Base-by-base conservation (phyloP, 2,329 filamentous ascomycete genomes). In the Westerdykella ornata region DNA sequence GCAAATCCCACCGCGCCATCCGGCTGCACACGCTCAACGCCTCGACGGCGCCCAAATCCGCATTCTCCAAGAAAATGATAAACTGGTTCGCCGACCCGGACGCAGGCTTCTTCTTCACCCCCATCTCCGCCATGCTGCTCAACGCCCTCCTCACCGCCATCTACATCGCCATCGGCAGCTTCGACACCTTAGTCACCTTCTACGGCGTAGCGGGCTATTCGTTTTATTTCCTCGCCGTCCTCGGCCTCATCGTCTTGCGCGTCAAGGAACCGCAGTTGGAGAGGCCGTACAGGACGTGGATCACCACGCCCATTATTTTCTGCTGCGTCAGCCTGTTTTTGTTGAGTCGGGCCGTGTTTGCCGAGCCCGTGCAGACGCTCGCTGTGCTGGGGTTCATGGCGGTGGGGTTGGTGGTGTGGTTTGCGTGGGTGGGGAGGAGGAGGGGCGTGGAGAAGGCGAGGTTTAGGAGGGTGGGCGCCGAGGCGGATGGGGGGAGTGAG, bases 141-240 rank as follows among this genome's bases (percentile, higher is more conserved):
- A 98, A 98, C 66, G 76, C 77, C 31, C 51, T 70, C 3, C 69
- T 98, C 16, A 94, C 88, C 1, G 69, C 77, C 3, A 70, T 76
- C 1, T 98, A 97, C 69, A 81, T 95, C 47, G 59, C 85, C 2
- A 81, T 94, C 4, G 92, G 92, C 66, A 88, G 95, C 63, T 97
- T 98, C 62, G 76, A 81, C 39, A 95, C 90, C 0, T 77, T 98
- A 2, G 77, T 97, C 43, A 97, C 92, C 0, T 98, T 98, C 63
- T 97, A 97, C 68, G 92, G 92, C 42, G 92, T 98, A 11, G 92
- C 92, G 0, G 89, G 89, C 12, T 98, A 98, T 65, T 87, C 87
- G 0, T 98, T 98, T 63, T 98, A 98, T 70, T 98, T 98, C 66
- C 71, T 94, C 42, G 94, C 90, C 0, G 92, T 98, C 0, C 77